A percentile compares a stretch with the other conserved stretches of the same genome.
These are phyloP conservation scores for Trichophyton equinum DNA, from an alignment of 2,329 filamentous ascomycete species.

Conservation along the genomic window DNA sequence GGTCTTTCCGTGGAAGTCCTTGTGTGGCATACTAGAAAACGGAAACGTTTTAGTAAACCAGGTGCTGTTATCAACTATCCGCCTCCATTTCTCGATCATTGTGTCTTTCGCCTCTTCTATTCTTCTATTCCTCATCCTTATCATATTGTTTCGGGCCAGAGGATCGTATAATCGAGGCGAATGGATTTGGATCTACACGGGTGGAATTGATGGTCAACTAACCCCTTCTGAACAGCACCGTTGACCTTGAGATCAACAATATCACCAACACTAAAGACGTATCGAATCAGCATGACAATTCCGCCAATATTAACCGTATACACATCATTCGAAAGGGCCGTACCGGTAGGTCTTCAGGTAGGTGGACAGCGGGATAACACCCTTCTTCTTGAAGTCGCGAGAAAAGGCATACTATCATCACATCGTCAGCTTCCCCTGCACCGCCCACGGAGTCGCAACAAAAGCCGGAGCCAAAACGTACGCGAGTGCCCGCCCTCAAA, in stretches of 20 bases:
- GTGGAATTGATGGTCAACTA: constrained; percentile 34
- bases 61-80: neutral
- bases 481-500: constrained; percentile 76
- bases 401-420: constrained; percentile 69
- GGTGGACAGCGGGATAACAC: constrained; percentile 82
- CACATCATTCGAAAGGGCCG: constrained; percentile 19
- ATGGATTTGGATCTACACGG: neutral
- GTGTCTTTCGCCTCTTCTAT: neutral
- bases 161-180: neutral
- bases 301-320: constrained; percentile 2
- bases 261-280: constrained; percentile 64
- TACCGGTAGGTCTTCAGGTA: constrained; percentile 91
- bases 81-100: neutral
- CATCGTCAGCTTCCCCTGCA: constrained; percentile 24
- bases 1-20: constrained; percentile 99
- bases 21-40: constrained; percentile 74
- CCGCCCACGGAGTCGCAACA: constrained; percentile 4
- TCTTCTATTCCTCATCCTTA: neutral
- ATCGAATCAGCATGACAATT: neutral
- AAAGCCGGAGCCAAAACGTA: constrained; percentile 36
- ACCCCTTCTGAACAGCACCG: constrained; percentile 97
- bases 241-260: constrained; percentile 99
- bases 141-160: neutral
- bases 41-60: constrained; percentile 1
- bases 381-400: constrained; percentile 87